phyloP scores from a whole-genome alignment of 2,329 filamentous ascomycete genomes.

The Aspergillus sp. region DNA sequence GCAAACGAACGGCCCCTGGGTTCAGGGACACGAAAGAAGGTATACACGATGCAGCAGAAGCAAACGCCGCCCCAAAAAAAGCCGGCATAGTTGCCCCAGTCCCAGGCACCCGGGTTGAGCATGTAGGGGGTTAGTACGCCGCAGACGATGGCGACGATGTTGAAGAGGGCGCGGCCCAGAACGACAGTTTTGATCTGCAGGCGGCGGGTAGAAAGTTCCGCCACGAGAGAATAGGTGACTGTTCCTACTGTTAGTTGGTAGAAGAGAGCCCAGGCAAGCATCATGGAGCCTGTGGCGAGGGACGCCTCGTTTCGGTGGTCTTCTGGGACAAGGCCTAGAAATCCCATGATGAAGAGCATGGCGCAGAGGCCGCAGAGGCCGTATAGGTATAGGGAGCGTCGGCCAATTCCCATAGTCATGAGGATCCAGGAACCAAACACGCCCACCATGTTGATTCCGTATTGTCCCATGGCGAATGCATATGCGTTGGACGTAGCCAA shows the following conservation, averaged over 20 bases:
- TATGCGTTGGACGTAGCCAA: slow-evolving; percentile 46
- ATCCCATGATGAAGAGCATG: slow-evolving; percentile 79
- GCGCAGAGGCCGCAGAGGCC: slow-evolving; percentile 65
- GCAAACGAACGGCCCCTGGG: slow-evolving; percentile 74
- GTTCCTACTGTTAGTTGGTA: slow-evolving; percentile 87
- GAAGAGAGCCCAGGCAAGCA: slow-evolving; percentile 73
- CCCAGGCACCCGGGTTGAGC: slow-evolving; percentile 79
- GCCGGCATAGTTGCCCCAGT: slow-evolving; percentile 80
- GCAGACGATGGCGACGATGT: slow-evolving; percentile 74
- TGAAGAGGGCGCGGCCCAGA: slow-evolving; percentile 72
- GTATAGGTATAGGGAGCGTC: slow-evolving; percentile 67
- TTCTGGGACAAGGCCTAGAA: slow-evolving; percentile 66
- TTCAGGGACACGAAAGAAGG: slow-evolving; percentile 74
- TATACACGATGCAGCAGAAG: slow-evolving; percentile 73
- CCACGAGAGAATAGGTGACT: slow-evolving; percentile 81
- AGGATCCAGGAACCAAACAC: slow-evolving; percentile 76
- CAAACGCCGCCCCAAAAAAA: slow-evolving; percentile 85
- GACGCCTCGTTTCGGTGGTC: slow-evolving; percentile 54
- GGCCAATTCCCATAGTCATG: slow-evolving; percentile 68
- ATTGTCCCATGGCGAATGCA: slow-evolving; percentile 53
- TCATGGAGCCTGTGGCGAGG: slow-evolving; percentile 75
- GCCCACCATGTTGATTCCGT: slow-evolving; percentile 67
- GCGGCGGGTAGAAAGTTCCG: slow-evolving; percentile 73
- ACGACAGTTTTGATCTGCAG: slow-evolving; percentile 90
- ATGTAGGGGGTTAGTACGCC: slow-evolving; percentile 84